Evolutionary conservation across 78 protist genomes (phyloP).

Genomic region (Chrysochromulina parva): DNA sequence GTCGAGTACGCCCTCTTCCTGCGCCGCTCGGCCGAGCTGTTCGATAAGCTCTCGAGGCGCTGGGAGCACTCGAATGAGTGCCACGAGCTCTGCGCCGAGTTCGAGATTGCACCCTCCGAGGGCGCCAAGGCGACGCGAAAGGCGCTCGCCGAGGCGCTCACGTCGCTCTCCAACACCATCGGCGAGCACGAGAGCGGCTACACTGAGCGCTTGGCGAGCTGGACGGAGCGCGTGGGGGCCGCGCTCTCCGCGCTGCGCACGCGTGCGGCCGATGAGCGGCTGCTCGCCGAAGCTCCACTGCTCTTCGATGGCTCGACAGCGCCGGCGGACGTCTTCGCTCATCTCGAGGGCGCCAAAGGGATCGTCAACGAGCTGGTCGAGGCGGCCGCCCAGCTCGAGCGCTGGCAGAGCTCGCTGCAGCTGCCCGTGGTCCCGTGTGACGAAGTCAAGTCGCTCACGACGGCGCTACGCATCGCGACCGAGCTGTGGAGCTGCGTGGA

Average conservation of each 20-base stretch:
- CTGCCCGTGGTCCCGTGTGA: slow-evolving; percentile 49
- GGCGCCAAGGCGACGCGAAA: no score
- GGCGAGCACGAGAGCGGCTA: no score
- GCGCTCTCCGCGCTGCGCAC: no score
- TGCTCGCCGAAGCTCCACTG: no score
- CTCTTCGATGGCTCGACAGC: no score
- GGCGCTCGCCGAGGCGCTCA: no score
- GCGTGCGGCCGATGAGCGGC: no score
- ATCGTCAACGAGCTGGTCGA: slow-evolving; percentile 42
- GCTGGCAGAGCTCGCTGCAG: background rate
- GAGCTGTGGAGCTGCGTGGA: slow-evolving; percentile 74
- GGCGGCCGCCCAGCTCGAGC: slow-evolving; percentile 53
- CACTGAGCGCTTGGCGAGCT: no score
- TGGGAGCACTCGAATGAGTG: slow-evolving; percentile 36
- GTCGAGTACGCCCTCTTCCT: slow-evolving; percentile 24
- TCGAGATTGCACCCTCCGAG: slow-evolving; percentile 15
- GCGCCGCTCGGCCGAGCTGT: background rate
- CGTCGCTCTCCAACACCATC: no score
- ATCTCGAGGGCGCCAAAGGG: slow-evolving; percentile 23
- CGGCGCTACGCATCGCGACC: slow-evolving; percentile 66
- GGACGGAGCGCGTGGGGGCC: no score
- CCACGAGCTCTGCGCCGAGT: slow-evolving; percentile 32
- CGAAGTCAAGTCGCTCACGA: background rate
- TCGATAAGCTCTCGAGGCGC: no score
- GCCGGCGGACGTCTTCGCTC: slow-evolving; percentile 29